These are phyloP conservation scores for Paradendryphiella salina DNA, from an alignment of 2,329 filamentous ascomycete genomes.

Conservation along the genomic window DNA sequence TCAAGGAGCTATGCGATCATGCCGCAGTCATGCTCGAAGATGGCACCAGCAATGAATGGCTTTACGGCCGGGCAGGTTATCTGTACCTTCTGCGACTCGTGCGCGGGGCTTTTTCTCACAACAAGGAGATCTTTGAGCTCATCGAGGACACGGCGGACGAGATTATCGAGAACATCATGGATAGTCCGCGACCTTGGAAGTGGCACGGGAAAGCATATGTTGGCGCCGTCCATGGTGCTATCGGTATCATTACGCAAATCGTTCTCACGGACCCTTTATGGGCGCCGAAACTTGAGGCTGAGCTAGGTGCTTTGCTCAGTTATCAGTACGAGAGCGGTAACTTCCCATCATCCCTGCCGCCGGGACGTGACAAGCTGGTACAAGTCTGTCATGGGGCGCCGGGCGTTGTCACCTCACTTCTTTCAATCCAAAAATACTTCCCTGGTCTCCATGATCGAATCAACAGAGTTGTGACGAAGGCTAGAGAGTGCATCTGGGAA, in stretches of 20 bases:
- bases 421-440: constrained; percentile 61
- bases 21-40: constrained; percentile 52
- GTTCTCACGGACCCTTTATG: constrained; percentile 61
- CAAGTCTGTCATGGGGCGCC: constrained; percentile 71
- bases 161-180: constrained; percentile 64
- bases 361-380: constrained; percentile 56
- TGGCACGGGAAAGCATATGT: constrained; percentile 67
- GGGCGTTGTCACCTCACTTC: constrained; percentile 63
- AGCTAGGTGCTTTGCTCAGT: constrained; percentile 60
- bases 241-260: constrained; percentile 72
- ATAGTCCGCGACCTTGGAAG: constrained; percentile 61
- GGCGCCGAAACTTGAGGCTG: constrained; percentile 57
- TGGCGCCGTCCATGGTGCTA: constrained; percentile 68
- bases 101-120: constrained; percentile 58
- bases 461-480: constrained; percentile 56
- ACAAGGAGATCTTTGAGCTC: constrained; percentile 55
- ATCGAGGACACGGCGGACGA: constrained; percentile 59
- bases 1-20: constrained; percentile 56
- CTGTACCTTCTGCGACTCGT: constrained; percentile 69
- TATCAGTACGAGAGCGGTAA: constrained; percentile 66
- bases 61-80: constrained; percentile 69
- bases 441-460: constrained; percentile 59
- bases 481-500: constrained; percentile 58
- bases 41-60: constrained; percentile 62
- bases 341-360: constrained; percentile 61